Percentiles rank a stretch among this genome's conserved stretches.
These are phyloP conservation scores for Tulasnella sp. DNA, from an alignment of 768 basidiomycete species.

Conservation along the genomic window DNA sequence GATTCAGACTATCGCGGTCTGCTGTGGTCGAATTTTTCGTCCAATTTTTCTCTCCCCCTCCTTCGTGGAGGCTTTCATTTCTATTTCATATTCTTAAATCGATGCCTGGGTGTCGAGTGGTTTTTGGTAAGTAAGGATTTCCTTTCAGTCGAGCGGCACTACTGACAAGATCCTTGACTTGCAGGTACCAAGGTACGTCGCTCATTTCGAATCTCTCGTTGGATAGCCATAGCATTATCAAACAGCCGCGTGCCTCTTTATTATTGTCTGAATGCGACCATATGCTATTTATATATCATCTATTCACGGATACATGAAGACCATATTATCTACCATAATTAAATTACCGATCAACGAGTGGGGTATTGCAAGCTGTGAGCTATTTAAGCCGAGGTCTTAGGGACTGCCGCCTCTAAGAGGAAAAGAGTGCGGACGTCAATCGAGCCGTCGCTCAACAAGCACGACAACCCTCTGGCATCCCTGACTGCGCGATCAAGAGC, in stretches of 20 bases:
- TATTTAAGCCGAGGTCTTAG: neutral
- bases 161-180: neutral
- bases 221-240: neutral
- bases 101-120: neutral
- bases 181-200: neutral
- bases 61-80: conserved; percentile 16
- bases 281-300: neutral
- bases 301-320: neutral
- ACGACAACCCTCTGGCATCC: neutral
- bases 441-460: conserved; percentile 14
- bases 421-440: neutral
- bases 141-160: neutral
- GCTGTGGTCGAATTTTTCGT: conserved; percentile 20
- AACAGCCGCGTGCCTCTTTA: neutral
- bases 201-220: neutral
- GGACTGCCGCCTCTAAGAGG: neutral
- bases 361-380: neutral
- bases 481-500: conserved; percentile 11
- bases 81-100: neutral
- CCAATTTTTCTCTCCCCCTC: conserved; percentile 23
- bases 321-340: neutral
- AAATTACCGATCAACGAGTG: neutral
- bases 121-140: neutral
- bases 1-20: conserved; percentile 32
- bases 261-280: neutral